Evolutionary conservation across 305 asterid genomes (phyloP), one percentile per base, ranked within the genome.

Genomic region (Petunia hybrid): DNA sequence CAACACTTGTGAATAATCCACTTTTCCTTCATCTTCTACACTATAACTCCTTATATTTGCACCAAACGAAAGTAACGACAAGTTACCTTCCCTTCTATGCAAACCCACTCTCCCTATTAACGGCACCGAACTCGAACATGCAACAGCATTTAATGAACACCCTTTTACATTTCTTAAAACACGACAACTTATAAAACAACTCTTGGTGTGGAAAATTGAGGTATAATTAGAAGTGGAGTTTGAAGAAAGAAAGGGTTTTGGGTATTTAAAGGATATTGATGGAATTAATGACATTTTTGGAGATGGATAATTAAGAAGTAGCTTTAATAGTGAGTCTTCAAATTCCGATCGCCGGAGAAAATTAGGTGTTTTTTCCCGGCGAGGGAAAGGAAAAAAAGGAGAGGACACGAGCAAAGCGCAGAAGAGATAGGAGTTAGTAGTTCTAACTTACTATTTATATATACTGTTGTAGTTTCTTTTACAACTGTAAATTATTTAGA

Each of bases 91-190:
- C 80, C 99, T 87, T 83, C 84, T 91, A 43, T 89, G 96, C 93
- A 88, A 84, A 76, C 99, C 98, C 73, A 92, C 98, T 86, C 92
- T 92, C n/a, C 99, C 98, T 2, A 91, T 84, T 48, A 96, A 91
- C 53, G 95, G 91, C 51, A 91, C 85, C 6, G 95, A 86, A 66
- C 92, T 92, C 1, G 98, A 94, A 83, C 97, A 94, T 14, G 94
- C 95, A 45, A 83, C 85, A 5, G 86, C 84, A 31, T 63, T 39
- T 83, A 83, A 80, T 73, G 88, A 82, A 45, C 86, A 77, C 55
- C 83, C 59, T 81, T 5, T 81, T 60, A 2, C 38, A 38, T 39
- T 74, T 87, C 79, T 84, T 77, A 0, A 70, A 67, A 45, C 1
- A 66, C 13, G 43, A 79, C 55, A 22, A 70, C 61, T 70, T 70